These are phyloP conservation scores for Termitomyces sp. DNA, from an alignment of 768 basidiomycete species.

Conservation along the genomic window DNA sequence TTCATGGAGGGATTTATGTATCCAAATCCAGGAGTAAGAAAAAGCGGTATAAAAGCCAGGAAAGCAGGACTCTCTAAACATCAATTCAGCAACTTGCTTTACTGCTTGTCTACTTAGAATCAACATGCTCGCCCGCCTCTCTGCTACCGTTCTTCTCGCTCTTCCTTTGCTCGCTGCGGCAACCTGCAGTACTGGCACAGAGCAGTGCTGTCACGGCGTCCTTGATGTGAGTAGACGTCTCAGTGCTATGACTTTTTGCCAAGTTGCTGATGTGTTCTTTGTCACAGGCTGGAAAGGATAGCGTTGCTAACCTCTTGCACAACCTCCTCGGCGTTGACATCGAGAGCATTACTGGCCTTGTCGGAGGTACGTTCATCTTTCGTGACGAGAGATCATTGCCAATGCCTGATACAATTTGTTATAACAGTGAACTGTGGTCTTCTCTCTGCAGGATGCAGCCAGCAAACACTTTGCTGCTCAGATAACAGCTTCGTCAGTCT, in stretches of 20 bases:
- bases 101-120: not conserved
- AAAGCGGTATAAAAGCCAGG: not conserved
- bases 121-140: constrained; percentile 6
- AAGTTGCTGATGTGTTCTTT: not conserved
- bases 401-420: not conserved
- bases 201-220: not conserved
- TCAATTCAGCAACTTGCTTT: not conserved
- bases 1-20: not conserved
- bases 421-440: not conserved
- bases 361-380: not conserved
- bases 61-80: not conserved
- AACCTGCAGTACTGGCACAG: not conserved
- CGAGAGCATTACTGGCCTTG: not conserved
- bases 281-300: not conserved
- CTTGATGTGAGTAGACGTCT: not conserved
- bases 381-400: no score
- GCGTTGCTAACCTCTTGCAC: not conserved
- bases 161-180: constrained; percentile 3
- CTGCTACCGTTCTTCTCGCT: constrained; percentile 1
- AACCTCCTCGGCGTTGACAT: not conserved
- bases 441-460: not conserved
- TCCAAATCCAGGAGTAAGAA: not conserved
- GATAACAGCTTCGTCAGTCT: constrained; percentile 3
- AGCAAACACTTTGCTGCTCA: constrained; percentile 1
- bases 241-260: not conserved